These are phyloP conservation scores for Sugiyamaella americana DNA, from an alignment of 805 yeast species.

Conservation along the genomic window DNA sequence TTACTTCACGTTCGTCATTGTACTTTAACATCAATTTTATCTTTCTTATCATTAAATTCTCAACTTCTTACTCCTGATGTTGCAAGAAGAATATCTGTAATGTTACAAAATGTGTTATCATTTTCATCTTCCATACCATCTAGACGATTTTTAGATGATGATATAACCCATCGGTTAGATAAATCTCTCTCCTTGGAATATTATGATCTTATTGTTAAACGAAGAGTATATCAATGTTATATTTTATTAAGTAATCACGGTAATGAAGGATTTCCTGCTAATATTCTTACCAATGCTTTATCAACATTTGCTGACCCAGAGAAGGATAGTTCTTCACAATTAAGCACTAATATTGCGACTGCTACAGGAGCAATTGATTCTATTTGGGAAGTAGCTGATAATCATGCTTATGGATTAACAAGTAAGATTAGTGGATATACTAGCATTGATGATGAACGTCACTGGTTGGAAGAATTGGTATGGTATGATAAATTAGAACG, in stretches of 20 bases:
- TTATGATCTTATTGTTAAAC: conserved; percentile 35
- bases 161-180: conserved; percentile 20
- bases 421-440: conserved; percentile 24
- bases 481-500: conserved; percentile 19
- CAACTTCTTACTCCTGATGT: conserved; percentile 38
- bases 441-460: conserved; percentile 10
- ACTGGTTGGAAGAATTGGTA: conserved; percentile 25
- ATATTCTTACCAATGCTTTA: conserved; percentile 31
- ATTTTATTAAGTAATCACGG: conserved; percentile 13
- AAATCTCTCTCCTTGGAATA: conserved; percentile 21
- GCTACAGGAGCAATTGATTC: conserved; percentile 25
- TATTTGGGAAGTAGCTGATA: conserved; percentile 36
- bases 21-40: conserved; percentile 51
- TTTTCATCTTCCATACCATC: conserved; percentile 26
- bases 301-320: conserved; percentile 31
- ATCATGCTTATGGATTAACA: conserved; percentile 39
- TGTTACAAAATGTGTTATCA: conserved; percentile 41
- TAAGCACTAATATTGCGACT: conserved; percentile 29
- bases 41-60: conserved; percentile 40
- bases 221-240: conserved; percentile 43
- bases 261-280: conserved; percentile 35
- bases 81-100: conserved; percentile 41
- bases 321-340: conserved; percentile 20
- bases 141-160: conserved; percentile 24
- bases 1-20: conserved; percentile 48